Evolutionary conservation across 768 basidiomycete species (phyloP), one percentile per base, ranked within the genome.

Genomic region (Hericium rajendrae): DNA sequence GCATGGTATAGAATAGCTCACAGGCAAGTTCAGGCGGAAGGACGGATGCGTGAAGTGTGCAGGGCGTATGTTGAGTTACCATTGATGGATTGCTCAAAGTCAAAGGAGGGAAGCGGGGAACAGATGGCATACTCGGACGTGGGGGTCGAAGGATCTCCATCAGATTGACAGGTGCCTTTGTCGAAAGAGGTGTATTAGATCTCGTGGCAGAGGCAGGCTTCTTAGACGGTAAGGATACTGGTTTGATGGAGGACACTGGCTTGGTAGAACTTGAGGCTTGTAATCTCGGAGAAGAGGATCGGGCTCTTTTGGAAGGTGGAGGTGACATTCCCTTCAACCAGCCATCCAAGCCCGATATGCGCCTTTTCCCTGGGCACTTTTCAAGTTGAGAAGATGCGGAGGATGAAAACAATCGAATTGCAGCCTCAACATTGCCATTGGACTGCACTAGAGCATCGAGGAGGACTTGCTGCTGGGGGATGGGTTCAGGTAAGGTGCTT

Each of bases 1-100:
- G 59, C 86, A 92, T 85, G 0, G 75, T 76, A 60, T 91, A 84
- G 68, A 88, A 92, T 20, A 92, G 73, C 52, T 74, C 75, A 66
- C 80, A 89, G 0, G 91, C 90, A 16, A 92, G 78, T 50, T 89
- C 84, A 2, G 82, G 78, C 8, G 91, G 87, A 10, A 92, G 77
- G 20, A 87, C 66, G 12, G 83, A 81, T 16, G 73, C 69, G 67
- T 91, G 88, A 46, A 90, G 66, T 1, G 90, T 91, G 59, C 87
- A 90, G 0, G 91, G 86, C 0, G 81, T 86, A 66, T 91, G 79
- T 61, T 81, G 66, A 26, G 84, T 76, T 2, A 92, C 81, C 70
- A 88, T 73, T 16, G 74, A 69, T 16, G 89, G 82, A 49, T 74
- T 85, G 6, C 78, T 72, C 2, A 92, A 78, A 2, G 74, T 78